These are phyloP conservation scores for Salvia hispanica DNA, from an alignment of 257 asterid species.

Conservation along the genomic window DNA sequence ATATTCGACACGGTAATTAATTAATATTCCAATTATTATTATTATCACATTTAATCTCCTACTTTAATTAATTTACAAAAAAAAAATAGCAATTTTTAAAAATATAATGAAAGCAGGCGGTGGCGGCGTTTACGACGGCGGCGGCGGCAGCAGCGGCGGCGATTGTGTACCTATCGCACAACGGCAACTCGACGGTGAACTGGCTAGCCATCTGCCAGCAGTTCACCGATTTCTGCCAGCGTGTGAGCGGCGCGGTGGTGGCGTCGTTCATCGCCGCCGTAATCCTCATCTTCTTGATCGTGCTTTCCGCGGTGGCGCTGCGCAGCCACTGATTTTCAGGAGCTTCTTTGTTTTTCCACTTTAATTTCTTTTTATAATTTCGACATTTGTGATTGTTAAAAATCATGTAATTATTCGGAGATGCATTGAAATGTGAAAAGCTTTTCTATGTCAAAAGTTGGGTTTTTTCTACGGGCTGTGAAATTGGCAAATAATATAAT, in stretches of 20 bases:
- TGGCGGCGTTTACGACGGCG: conserved; percentile 43
- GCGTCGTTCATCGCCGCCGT: conserved; percentile 44
- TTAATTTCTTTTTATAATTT: neutral
- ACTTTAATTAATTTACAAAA: too few relatives aligned
- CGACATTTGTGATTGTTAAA: neutral
- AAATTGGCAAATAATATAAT: too few relatives aligned
- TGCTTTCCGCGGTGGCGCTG: conserved; percentile 46
- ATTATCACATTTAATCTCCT: neutral
- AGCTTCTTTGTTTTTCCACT: neutral
- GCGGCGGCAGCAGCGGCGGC: conserved; percentile 55
- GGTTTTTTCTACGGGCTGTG: too few relatives aligned
- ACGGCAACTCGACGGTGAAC: conserved; percentile 47
- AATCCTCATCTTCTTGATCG: conserved; percentile 40
- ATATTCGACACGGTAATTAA: conserved; percentile 38
- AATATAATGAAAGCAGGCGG: conserved; percentile 38
- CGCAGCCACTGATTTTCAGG: conserved; percentile 35
- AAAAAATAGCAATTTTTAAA: too few relatives aligned
- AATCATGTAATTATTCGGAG: conserved; percentile 16
- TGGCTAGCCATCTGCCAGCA: conserved; percentile 55
- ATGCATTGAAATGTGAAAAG: conserved; percentile 8
- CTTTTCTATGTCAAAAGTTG: too few relatives aligned
- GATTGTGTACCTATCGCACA: conserved; percentile 54
- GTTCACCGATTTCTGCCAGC: conserved; percentile 50
- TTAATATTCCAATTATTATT: too few relatives aligned
- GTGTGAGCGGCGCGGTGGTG: conserved; percentile 51